A percentile compares a stretch with the other conserved stretches of the same genome.
phyloP scores from a whole-genome alignment of 768 basidiomycete genomes.

The Russula sp. region DNA sequence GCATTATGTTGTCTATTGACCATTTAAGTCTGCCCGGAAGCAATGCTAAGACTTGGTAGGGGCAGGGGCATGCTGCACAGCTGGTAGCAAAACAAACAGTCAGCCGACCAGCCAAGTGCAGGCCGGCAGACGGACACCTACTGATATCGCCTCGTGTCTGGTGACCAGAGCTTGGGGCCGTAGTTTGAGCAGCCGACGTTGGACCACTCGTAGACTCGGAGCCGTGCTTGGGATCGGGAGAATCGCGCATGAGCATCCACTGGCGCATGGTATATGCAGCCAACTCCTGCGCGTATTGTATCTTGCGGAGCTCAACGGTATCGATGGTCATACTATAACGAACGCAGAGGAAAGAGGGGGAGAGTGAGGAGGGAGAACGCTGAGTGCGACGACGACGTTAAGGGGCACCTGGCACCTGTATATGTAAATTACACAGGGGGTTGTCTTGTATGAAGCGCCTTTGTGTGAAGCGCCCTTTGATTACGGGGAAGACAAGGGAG shows the following conservation, averaged over 20 bases:
- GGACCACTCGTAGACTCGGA: slow-evolving; percentile 1
- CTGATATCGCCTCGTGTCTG: neutral
- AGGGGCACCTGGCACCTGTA: slow-evolving; percentile 4
- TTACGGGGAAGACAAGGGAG: neutral
- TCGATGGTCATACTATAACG: slow-evolving; percentile 20
- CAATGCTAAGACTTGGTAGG: neutral
- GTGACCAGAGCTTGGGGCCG: neutral
- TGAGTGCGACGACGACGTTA: neutral
- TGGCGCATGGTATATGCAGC: slow-evolving; percentile 43
- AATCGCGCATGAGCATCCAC: slow-evolving; percentile 37
- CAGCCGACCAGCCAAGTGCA: neutral
- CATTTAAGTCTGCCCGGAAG: neutral
- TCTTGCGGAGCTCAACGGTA: slow-evolving; percentile 36
- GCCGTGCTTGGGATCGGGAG: slow-evolving; percentile 30
- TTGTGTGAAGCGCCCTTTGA: neutral
- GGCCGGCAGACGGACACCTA: neutral
- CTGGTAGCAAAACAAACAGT: neutral
- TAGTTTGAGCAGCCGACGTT: neutral
- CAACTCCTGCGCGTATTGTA: slow-evolving; percentile 40
- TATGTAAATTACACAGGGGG: neutral
- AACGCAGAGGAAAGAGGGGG: neutral
- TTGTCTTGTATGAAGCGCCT: neutral
- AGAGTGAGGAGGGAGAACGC: neutral
- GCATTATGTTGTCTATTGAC: neutral
- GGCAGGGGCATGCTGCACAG: neutral